A percentile compares a stretch with the other conserved stretches of the same genome.
These are phyloP conservation scores for Arthrobotrys musiformis DNA, from an alignment of 2,329 filamentous ascomycete genomes.

Conservation along the genomic window DNA sequence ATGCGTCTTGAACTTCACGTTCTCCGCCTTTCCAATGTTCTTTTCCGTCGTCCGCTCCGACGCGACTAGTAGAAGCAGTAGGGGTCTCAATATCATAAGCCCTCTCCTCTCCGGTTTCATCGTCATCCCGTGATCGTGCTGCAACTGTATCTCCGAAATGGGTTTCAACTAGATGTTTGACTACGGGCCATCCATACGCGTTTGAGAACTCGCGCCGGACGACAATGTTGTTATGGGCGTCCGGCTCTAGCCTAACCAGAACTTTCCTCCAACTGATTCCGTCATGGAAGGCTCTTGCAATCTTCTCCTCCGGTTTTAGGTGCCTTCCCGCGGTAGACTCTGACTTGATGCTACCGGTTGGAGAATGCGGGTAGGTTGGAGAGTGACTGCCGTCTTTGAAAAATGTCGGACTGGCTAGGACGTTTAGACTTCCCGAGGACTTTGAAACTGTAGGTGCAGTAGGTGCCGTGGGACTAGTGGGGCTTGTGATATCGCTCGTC, in stretches of 20 bases:
- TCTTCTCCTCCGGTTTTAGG: conserved; percentile 97
- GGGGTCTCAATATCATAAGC: conserved; percentile 43
- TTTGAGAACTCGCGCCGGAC: conserved; percentile 97
- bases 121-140: conserved; percentile 36
- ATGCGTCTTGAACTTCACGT: conserved; percentile 43
- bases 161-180: conserved; percentile 92
- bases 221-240: conserved; percentile 98
- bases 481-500: conserved; percentile 29
- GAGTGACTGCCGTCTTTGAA: conserved; percentile 9
- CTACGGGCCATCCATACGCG: conserved; percentile 95
- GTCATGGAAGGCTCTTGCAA: conserved; percentile 91
- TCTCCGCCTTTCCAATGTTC: conserved; percentile 44
- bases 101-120: conserved; percentile 42
- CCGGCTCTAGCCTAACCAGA: conserved; percentile 90
- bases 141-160: conserved; percentile 80
- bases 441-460: conserved; percentile 3
- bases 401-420: background rate
- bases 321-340: conserved; percentile 21
- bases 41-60: conserved; percentile 3
- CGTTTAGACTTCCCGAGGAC: background rate
- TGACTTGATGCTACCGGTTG: conserved; percentile 55
- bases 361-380: conserved; percentile 44
- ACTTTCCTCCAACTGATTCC: conserved; percentile 96
- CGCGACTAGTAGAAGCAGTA: background rate
- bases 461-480: background rate